Conservation (phyloP, 805 yeast genomes). For the Ogataea neopini region DNA sequence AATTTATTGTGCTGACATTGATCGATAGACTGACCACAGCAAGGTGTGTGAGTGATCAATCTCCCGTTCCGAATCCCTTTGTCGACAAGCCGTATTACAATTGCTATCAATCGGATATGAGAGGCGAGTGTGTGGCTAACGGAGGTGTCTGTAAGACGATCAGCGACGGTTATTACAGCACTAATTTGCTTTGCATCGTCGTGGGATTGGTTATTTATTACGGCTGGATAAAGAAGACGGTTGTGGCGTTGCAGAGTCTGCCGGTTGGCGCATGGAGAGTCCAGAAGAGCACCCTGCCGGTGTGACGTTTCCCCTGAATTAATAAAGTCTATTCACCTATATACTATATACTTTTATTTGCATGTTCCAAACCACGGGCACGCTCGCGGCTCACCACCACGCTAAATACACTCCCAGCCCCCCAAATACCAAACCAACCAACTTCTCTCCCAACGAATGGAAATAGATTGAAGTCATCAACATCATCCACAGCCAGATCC, state of each 20-base stretch:
- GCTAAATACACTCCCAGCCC: conserved; percentile 44
- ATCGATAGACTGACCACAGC: conserved; percentile 79
- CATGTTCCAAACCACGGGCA: too few relatives aligned
- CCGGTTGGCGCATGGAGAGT: conserved; percentile 82
- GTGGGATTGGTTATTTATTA: conserved; percentile 67
- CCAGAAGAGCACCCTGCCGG: conserved; percentile 19
- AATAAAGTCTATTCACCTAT: too few relatives aligned
- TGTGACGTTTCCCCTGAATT: too few relatives aligned
- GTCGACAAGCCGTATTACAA: conserved; percentile 28
- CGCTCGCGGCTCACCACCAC: not conserved
- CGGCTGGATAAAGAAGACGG: conserved; percentile 64
- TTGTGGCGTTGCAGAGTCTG: conserved; percentile 63
- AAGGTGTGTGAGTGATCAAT: conserved; percentile 46
- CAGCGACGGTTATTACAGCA: conserved; percentile 82
- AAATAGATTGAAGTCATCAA: conserved; percentile 81
- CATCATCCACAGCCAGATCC: conserved; percentile 84
- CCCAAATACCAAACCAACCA: conserved; percentile 69
- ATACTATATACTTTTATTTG: too few relatives aligned
- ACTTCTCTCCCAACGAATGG: conserved; percentile 77
- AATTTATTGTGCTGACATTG: conserved; percentile 71
- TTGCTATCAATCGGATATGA: conserved; percentile 37
- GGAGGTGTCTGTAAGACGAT: conserved; percentile 58
- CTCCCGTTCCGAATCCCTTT: conserved; percentile 25
- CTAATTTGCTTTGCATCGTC: conserved; percentile 69
- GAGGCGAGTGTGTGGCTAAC: conserved; percentile 48